A percentile compares a stretch with the other conserved stretches of the same genome.
Conservation (phyloP, 768 basidiomycete species). For the Tricholoma furcatifolium region DNA sequence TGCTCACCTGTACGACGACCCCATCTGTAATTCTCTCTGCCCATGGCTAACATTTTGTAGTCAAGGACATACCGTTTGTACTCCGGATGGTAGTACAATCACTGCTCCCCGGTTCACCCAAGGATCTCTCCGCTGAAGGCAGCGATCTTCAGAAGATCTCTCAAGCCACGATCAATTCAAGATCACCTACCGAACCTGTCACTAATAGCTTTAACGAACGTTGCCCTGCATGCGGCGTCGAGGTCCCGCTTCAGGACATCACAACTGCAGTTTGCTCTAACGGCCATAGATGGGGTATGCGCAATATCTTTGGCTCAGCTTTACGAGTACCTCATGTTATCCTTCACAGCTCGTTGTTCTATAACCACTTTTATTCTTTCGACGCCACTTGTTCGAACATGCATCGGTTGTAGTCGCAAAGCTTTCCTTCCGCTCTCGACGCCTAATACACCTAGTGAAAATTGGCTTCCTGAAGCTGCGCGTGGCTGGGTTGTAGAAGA, state of each 20-base stretch:
- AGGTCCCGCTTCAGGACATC: conserved; percentile 59
- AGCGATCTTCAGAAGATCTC: conserved; percentile 27
- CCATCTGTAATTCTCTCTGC: neutral
- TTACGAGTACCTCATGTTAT: conserved; percentile 13
- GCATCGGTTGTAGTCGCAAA: conserved; percentile 79
- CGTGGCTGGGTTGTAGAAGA: conserved; percentile 66
- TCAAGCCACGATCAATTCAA: conserved; percentile 19
- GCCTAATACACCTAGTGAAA: conserved; percentile 28
- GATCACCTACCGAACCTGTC: conserved; percentile 30
- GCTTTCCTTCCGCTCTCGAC: conserved; percentile 64
- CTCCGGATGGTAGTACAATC: conserved; percentile 61
- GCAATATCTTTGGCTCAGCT: neutral
- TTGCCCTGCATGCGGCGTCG: conserved; percentile 73
- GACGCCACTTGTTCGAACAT: conserved; percentile 77
- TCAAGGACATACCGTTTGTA: conserved; percentile 63
- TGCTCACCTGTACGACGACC: conserved; percentile 42
- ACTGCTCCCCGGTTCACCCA: conserved; percentile 46
- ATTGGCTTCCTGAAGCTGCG: conserved; percentile 46
- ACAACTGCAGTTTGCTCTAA: conserved; percentile 61
- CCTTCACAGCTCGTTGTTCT: conserved; percentile 65
- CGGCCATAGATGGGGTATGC: conserved; percentile 78
- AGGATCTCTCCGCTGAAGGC: conserved; percentile 37
- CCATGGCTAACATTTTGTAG: conserved; percentile 30
- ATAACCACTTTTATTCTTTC: conserved; percentile 78
- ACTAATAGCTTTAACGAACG: conserved; percentile 50